These are phyloP conservation scores for Peronospora destructor DNA, from an alignment of 352 stramenopile genomes.

Conservation along the genomic window DNA sequence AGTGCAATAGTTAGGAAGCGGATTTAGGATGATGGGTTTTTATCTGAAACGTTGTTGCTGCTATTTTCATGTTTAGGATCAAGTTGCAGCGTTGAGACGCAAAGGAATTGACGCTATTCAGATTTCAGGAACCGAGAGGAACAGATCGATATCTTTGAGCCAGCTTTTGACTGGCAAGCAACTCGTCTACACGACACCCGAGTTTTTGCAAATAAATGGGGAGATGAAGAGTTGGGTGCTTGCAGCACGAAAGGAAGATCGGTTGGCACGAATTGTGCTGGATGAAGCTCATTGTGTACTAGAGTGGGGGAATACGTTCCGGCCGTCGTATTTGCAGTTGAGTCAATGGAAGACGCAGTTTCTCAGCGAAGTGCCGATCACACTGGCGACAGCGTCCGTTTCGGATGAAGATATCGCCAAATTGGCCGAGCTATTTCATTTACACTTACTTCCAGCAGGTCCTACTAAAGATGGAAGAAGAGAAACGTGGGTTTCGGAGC, in stretches of 20 bases:
- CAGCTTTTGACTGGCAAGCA: constrained; percentile 36
- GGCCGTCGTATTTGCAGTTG: constrained; percentile 61
- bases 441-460: constrained; percentile 21
- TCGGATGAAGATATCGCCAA: constrained; percentile 52
- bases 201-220: constrained; percentile 64
- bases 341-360: constrained; percentile 44
- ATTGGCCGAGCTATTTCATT: constrained; percentile 46
- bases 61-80: constrained; percentile 34
- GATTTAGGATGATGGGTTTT: neutral
- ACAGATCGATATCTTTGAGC: constrained; percentile 20
- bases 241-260: constrained; percentile 12
- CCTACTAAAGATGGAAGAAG: neutral
- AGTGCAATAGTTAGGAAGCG: neutral
- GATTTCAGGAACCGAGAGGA: constrained; percentile 32
- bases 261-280: constrained; percentile 52
- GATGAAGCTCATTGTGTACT: constrained; percentile 78
- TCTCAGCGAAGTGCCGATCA: constrained; percentile 50
- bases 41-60: neutral
- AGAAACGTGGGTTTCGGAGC: neutral
- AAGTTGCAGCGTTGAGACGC: constrained; percentile 55
- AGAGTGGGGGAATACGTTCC: constrained; percentile 76
- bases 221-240: constrained; percentile 48
- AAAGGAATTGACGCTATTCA: constrained; percentile 49
- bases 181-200: constrained; percentile 76
- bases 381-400: constrained; percentile 65